A percentile compares a stretch with the other conserved stretches of the same genome.
Evolutionary conservation across 2,329 filamentous ascomycete genomes (phyloP).

Genomic region (Paracorniculantispora psalliotae): DNA sequence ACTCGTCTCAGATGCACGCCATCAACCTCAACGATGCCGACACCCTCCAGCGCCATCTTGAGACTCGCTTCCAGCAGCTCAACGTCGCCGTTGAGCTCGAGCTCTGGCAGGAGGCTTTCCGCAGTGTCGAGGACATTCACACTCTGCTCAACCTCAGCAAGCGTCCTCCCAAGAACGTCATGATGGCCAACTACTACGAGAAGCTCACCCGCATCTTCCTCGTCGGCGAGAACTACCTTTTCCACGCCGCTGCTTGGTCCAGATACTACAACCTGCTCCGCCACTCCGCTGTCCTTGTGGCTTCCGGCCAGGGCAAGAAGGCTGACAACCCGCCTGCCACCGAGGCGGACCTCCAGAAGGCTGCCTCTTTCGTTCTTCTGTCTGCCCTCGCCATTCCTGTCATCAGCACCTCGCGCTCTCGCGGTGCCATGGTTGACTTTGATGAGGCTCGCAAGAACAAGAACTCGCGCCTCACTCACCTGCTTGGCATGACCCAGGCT

Average conservation of each 20-base stretch:
- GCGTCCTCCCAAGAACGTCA: slow-evolving; percentile 94
- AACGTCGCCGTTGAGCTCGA: slow-evolving; percentile 98
- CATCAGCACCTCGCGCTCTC: slow-evolving; percentile 95
- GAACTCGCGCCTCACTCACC: slow-evolving; percentile 93
- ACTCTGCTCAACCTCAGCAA: slow-evolving; percentile 96
- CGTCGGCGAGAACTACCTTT: slow-evolving; percentile 98
- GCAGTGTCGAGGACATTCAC: slow-evolving; percentile 98
- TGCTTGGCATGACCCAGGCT: slow-evolving; percentile 85
- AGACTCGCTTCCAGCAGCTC: slow-evolving; percentile 96
- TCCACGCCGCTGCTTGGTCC: slow-evolving; percentile 97
- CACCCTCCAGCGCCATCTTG: slow-evolving; percentile 92
- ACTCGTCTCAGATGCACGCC: slow-evolving; percentile 97
- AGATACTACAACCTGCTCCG: slow-evolving; percentile 95
- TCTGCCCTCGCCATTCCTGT: slow-evolving; percentile 97
- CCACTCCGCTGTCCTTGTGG: slow-evolving; percentile 78
- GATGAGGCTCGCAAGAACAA: slow-evolving; percentile 98
- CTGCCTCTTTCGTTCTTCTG: slow-evolving; percentile 90
- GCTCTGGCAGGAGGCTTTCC: slow-evolving; percentile 98
- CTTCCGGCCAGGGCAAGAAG: slow-evolving; percentile 83
- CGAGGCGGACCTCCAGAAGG: slow-evolving; percentile 87
- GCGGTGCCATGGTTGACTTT: slow-evolving; percentile 91
- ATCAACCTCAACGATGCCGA: slow-evolving; percentile 98
- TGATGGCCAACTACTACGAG: slow-evolving; percentile 99
- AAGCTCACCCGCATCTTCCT: slow-evolving; percentile 98
- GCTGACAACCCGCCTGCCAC: slow-evolving; percentile 87